Evolutionary conservation across 805 yeast genomes (phyloP).

Genomic region (Candida hungchunana): DNA sequence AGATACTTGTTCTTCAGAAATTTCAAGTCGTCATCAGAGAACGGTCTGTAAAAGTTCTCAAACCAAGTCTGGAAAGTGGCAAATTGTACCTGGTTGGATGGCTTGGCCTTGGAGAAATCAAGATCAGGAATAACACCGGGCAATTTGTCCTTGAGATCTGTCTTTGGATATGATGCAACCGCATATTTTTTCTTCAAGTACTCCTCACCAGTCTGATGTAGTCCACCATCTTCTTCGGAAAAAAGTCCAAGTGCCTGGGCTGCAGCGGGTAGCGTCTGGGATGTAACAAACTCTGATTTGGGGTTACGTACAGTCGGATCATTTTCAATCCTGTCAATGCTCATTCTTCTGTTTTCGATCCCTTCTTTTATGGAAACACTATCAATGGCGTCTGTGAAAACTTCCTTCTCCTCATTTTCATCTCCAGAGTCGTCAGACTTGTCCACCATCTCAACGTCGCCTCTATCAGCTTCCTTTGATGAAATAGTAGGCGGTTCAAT

Average conservation of each 20-base stretch:
- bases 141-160: conserved; percentile 65
- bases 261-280: conserved; percentile 63
- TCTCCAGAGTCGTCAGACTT: conserved; percentile 5
- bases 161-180: conserved; percentile 85
- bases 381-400: conserved; percentile 20
- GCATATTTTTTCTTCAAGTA: conserved; percentile 72
- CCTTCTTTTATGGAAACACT: conserved; percentile 1
- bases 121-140: conserved; percentile 88
- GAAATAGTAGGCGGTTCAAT: neutral
- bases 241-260: conserved; percentile 65
- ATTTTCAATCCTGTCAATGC: conserved; percentile 36
- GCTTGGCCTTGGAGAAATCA: conserved; percentile 81
- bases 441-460: conserved; percentile 2
- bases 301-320: conserved; percentile 67
- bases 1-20: conserved; percentile 61
- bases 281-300: conserved; percentile 66
- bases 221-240: conserved; percentile 51
- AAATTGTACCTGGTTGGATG: conserved; percentile 87
- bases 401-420: conserved; percentile 10
- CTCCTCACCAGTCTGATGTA: conserved; percentile 67
- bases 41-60: conserved; percentile 79
- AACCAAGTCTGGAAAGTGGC: conserved; percentile 80
- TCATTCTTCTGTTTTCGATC: conserved; percentile 15
- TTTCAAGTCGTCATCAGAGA: conserved; percentile 75
- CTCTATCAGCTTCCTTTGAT: conserved; percentile 1